Evolutionary conservation across 2,329 filamentous ascomycete genomes (phyloP).

Genomic region (Rhexocercosporidium sp.): DNA sequence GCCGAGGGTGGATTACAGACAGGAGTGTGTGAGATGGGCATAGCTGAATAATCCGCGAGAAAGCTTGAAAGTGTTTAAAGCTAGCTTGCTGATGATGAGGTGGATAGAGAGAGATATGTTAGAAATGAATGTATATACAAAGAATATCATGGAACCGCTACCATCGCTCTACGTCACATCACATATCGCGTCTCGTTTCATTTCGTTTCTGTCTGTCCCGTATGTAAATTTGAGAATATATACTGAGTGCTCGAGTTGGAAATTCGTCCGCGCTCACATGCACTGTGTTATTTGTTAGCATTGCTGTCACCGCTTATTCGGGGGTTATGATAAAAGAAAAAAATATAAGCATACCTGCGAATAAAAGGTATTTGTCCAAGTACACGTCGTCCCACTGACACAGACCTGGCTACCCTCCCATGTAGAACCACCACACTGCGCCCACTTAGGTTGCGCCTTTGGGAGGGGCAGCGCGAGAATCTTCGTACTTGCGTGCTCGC

Average conservation of each 20-base stretch:
- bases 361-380: slow-evolving; percentile 27
- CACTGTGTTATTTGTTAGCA: slow-evolving; percentile 1
- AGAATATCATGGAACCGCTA: slow-evolving; percentile 5
- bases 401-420: slow-evolving; percentile 30
- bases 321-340: neutral
- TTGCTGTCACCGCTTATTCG: neutral
- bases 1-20: too few species aligned
- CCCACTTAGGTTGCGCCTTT: slow-evolving; percentile 19
- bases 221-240: neutral
- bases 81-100: neutral
- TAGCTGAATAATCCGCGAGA: neutral
- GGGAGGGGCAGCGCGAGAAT: neutral
- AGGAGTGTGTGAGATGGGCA: too few species aligned
- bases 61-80: neutral
- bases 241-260: neutral
- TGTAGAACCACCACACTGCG: slow-evolving; percentile 34
- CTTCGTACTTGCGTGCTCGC: slow-evolving; percentile 51
- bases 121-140: slow-evolving; percentile 7
- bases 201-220: neutral
- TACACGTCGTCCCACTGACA: slow-evolving; percentile 22
- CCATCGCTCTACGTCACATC: neutral
- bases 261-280: neutral
- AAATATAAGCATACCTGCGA: slow-evolving; percentile 23
- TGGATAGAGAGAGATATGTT: neutral
- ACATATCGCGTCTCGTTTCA: neutral